Conservation (phyloP, 805 yeast genomes). For the Kodamaea leandrae region DNA sequence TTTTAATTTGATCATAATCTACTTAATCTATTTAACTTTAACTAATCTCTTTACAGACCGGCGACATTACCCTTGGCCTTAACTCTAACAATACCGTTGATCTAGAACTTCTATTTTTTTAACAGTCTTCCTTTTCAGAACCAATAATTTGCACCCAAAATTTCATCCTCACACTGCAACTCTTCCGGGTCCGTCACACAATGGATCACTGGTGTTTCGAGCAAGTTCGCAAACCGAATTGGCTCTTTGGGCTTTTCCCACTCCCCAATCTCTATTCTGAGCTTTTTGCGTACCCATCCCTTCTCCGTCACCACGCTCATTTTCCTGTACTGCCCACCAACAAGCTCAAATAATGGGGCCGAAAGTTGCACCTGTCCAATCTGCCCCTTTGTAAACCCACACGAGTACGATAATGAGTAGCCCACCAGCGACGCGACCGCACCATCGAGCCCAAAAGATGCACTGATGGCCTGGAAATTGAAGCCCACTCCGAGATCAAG, state of each 20-base stretch:
- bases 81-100: no score
- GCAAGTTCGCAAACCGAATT: constrained; percentile 3
- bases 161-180: constrained; percentile 12
- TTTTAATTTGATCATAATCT: no score
- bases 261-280: constrained; percentile 6
- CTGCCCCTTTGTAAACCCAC: constrained; percentile 17
- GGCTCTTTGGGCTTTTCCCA: constrained; percentile 10
- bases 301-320: constrained; percentile 5
- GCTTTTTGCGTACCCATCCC: neutral
- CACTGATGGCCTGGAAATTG: neutral
- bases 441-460: neutral
- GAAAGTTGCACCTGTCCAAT: constrained; percentile 22
- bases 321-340: constrained; percentile 13
- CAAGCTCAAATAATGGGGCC: constrained; percentile 15
- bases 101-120: no score
- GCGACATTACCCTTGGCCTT: no score
- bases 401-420: constrained; percentile 11
- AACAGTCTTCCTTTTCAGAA: no score
- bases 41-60: no score
- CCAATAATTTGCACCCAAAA: constrained; percentile 5
- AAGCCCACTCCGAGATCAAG: neutral
- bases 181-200: constrained; percentile 20
- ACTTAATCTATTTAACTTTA: no score
- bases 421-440: neutral
- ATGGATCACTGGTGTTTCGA: constrained; percentile 15